phyloP scores from a whole-genome alignment of 2,329 filamentous ascomycete genomes.

The Celoporthe dispersa region DNA sequence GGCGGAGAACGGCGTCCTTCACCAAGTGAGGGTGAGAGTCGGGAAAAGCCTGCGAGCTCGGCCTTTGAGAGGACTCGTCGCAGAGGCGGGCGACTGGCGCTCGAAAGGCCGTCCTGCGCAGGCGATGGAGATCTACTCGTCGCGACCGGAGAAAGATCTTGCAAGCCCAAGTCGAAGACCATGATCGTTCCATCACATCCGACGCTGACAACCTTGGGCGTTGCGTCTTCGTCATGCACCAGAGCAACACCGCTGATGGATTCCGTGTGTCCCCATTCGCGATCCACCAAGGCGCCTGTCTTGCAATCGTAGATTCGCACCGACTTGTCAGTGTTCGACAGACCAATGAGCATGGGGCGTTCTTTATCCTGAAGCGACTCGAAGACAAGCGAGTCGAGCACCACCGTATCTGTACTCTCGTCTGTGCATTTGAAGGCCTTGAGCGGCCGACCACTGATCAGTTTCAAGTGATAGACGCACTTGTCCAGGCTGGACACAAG shows the following conservation, averaged over 20 bases:
- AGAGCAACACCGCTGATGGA: constrained; percentile 85
- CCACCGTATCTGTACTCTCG: constrained; percentile 78
- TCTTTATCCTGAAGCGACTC: constrained; percentile 57
- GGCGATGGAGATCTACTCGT: constrained; percentile 59
- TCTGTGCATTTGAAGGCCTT: constrained; percentile 84
- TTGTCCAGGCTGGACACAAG: constrained; percentile 66
- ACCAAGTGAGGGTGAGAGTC: constrained; percentile 46
- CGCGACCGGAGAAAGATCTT: constrained; percentile 47
- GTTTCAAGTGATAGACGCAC: constrained; percentile 63
- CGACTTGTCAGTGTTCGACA: constrained; percentile 95
- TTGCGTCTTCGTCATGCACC: constrained; percentile 61
- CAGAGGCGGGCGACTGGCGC: constrained; percentile 71
- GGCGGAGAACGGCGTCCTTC: constrained; percentile 60
- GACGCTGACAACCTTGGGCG: constrained; percentile 70
- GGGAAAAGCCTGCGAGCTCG: constrained; percentile 80
- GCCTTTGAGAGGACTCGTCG: constrained; percentile 85
- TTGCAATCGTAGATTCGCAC: constrained; percentile 85
- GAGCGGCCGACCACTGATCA: constrained; percentile 70
- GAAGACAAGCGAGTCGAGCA: constrained; percentile 77
- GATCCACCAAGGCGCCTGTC: constrained; percentile 76
- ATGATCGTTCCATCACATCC: constrained; percentile 83
- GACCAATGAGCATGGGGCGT: constrained; percentile 74
- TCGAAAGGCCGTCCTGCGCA: constrained; percentile 49
- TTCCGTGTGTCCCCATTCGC: constrained; percentile 95
- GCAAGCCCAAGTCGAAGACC: constrained; percentile 69